A percentile compares a stretch with the other conserved stretches of the same genome.
phyloP scores from a whole-genome alignment of 164 flowering plant species.

The Tetracentron sinense region DNA sequence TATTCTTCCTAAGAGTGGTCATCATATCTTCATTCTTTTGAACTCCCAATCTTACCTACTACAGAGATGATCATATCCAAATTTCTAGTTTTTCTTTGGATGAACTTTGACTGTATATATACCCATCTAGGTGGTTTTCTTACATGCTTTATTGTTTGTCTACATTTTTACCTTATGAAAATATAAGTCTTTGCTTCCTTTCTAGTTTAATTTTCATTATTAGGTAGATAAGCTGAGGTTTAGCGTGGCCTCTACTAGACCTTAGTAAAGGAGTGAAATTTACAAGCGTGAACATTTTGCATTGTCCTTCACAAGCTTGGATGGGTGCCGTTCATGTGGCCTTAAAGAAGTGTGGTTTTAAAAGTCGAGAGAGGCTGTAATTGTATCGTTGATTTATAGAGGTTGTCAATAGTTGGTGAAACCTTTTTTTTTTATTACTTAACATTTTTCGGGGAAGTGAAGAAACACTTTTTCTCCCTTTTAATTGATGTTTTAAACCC shows the following conservation, averaged over 20 bases:
- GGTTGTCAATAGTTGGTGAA: not conserved
- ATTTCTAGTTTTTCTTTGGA: not conserved
- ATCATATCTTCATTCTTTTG: not conserved
- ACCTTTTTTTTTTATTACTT: not conserved
- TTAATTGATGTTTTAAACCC: no score
- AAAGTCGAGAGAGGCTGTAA: not conserved
- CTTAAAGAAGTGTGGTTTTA: not conserved
- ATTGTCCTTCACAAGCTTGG: not conserved
- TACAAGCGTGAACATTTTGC: not conserved
- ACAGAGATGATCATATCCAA: not conserved
- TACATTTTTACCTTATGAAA: not conserved
- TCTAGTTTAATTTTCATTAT: no score
- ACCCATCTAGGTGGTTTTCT: not conserved
- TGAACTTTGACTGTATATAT: not conserved
- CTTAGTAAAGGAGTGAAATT: not conserved
- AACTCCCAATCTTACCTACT: no score
- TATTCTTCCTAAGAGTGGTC: constrained; percentile 1
- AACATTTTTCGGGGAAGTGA: not conserved
- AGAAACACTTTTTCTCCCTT: no score
- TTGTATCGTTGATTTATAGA: not conserved
- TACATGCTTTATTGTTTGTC: not conserved
- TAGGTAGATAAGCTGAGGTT: no score
- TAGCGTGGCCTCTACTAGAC: no score
- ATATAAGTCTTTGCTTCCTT: not conserved
- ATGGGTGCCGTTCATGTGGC: not conserved